These are phyloP conservation scores for Penicillium diatomitis DNA, from an alignment of 495 filamentous ascomycete species.

Conservation along the genomic window DNA sequence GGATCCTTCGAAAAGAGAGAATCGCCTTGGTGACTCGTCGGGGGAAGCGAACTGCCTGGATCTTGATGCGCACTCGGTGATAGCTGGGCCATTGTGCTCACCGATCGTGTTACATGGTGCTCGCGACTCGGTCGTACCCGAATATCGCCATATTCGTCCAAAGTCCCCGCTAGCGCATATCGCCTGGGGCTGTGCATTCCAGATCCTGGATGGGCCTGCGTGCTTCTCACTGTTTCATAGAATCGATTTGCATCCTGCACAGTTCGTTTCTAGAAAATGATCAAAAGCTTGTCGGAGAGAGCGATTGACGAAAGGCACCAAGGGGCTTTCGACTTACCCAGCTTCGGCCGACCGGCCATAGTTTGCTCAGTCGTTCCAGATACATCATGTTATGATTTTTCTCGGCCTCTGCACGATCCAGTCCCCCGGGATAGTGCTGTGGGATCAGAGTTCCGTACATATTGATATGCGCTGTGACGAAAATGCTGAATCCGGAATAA, in stretches of 20 bases:
- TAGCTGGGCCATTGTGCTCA: slow-evolving; percentile 5
- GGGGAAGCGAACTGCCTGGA: neutral
- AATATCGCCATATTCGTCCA: slow-evolving; percentile 40
- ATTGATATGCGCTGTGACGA: slow-evolving; percentile 37
- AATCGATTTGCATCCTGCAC: slow-evolving; percentile 36
- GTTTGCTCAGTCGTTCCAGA: slow-evolving; percentile 27
- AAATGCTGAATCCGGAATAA: slow-evolving; percentile 38
- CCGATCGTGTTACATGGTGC: slow-evolving; percentile 4
- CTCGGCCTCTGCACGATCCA: slow-evolving; percentile 27
- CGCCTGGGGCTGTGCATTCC: slow-evolving; percentile 21
- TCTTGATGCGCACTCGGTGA: neutral
- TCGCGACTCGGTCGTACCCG: slow-evolving; percentile 23
- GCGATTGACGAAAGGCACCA: neutral
- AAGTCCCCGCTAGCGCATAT: slow-evolving; percentile 26
- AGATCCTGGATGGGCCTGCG: slow-evolving; percentile 13
- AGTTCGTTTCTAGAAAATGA: slow-evolving; percentile 24
- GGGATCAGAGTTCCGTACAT: slow-evolving; percentile 38
- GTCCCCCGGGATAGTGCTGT: slow-evolving; percentile 28
- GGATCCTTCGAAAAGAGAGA: slow-evolving; percentile 6
- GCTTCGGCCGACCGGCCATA: slow-evolving; percentile 34
- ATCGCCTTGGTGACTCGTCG: slow-evolving; percentile 8
- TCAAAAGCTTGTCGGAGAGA: too few species aligned
- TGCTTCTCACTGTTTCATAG: slow-evolving; percentile 29
- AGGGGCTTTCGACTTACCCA: slow-evolving; percentile 21
- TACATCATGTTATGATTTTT: slow-evolving; percentile 29